A percentile compares a stretch with the other conserved stretches of the same genome.
phyloP scores from a whole-genome alignment of 1,284 basidiomycete genomes.

The Exobasidium cylindrosporum region DNA sequence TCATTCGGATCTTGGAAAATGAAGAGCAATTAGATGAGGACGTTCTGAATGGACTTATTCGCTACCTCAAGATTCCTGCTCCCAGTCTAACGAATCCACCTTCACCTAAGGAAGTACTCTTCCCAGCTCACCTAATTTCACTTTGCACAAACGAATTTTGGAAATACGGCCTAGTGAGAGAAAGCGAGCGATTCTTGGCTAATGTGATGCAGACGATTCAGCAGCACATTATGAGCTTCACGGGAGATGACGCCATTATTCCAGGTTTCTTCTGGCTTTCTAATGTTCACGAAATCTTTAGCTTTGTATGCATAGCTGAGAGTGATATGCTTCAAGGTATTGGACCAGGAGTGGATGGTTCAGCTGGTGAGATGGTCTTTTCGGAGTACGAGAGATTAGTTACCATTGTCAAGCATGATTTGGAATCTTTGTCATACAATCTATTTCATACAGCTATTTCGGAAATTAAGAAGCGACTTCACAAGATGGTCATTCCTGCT shows the following conservation, averaged over 20 bases:
- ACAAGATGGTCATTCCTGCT: conserved; percentile 98
- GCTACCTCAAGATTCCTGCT: conserved; percentile 86
- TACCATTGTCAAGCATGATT: conserved; percentile 95
- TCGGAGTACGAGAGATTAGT: conserved; percentile 94
- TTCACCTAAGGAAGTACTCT: conserved; percentile 92
- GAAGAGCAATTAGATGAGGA: conserved; percentile 89
- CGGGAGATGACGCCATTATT: conserved; percentile 88
- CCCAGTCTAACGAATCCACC: conserved; percentile 87
- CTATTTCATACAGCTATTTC: conserved; percentile 99
- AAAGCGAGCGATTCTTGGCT: conserved; percentile 95
- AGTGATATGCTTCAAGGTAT: conserved; percentile 97
- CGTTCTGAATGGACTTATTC: conserved; percentile 83
- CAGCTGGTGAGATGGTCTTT: conserved; percentile 91
- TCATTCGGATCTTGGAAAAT: conserved; percentile 89
- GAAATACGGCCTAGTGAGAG: conserved; percentile 95
- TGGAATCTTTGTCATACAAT: conserved; percentile 98
- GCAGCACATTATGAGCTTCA: conserved; percentile 90
- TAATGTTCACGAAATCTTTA: conserved; percentile 99
- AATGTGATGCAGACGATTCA: conserved; percentile 99
- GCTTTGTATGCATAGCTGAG: conserved; percentile 97
- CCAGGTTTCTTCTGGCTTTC: conserved; percentile 99
- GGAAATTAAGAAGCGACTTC: conserved; percentile 92
- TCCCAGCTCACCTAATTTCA: conserved; percentile 98
- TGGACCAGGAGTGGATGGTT: conserved; percentile 83
- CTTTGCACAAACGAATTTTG: conserved; percentile 99